phyloP scores from a whole-genome alignment of 371 early-diverging fungal species.

The Circinella umbellata region DNA sequence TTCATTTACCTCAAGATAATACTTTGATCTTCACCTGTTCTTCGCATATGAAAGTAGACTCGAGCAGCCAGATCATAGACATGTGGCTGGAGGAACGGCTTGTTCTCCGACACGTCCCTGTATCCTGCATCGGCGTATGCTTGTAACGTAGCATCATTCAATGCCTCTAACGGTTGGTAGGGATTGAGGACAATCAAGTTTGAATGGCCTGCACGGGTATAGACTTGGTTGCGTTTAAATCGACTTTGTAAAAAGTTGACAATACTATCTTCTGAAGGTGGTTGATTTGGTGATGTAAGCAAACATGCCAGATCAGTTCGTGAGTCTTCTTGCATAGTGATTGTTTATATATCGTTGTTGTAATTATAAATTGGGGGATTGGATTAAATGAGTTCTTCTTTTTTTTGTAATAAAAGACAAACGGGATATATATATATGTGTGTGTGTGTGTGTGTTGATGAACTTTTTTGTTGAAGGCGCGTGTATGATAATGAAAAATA shows the following conservation, averaged over 20 bases:
- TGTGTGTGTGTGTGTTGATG: no score
- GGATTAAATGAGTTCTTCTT: no score
- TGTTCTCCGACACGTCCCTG: conserved; percentile 48
- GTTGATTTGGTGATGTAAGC: conserved; percentile 35
- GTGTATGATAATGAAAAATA: no score
- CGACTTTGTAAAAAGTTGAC: conserved; percentile 58
- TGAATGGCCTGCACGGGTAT: conserved; percentile 64
- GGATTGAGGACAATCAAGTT: conserved; percentile 68
- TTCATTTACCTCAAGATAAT: conserved; percentile 60
- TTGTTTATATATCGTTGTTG: background rate
- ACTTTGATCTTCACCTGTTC: conserved; percentile 83
- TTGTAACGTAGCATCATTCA: conserved; percentile 58
- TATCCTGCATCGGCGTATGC: conserved; percentile 64
- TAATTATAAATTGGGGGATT: background rate
- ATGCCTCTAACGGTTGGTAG: conserved; percentile 51
- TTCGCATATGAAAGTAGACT: conserved; percentile 81
- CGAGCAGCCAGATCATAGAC: conserved; percentile 67
- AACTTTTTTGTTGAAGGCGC: no score
- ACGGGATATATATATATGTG: no score
- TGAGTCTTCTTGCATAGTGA: conserved; percentile 53
- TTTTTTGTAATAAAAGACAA: no score
- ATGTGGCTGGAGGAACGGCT: conserved; percentile 56
- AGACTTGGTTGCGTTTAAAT: conserved; percentile 58
- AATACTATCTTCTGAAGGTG: conserved; percentile 62
- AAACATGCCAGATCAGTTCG: conserved; percentile 53